Percentiles rank a stretch among this genome's conserved stretches.
Conservation (phyloP, 2,329 filamentous ascomycete genomes). For the Monosporascus ibericus region DNA sequence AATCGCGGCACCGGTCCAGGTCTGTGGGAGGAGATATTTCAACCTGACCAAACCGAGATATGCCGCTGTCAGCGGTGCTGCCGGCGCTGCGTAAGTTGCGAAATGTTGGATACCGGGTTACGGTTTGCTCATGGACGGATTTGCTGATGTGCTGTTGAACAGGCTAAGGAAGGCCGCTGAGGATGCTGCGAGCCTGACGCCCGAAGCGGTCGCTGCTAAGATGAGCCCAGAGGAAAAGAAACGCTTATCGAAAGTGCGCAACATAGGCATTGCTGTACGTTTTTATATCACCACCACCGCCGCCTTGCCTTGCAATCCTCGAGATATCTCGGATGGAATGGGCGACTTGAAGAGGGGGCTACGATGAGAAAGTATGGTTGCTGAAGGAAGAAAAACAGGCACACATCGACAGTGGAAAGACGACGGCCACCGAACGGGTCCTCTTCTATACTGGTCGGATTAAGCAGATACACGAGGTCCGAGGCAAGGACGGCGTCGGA, state of each 20-base stretch:
- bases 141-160: conserved; percentile 1
- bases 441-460: conserved; percentile 98
- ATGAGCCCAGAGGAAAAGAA: conserved; percentile 73
- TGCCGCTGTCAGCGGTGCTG: conserved; percentile 25
- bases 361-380: background rate
- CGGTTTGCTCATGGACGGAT: background rate
- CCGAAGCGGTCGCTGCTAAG: conserved; percentile 65
- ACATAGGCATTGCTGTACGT: conserved; percentile 93
- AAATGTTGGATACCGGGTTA: background rate
- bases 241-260: conserved; percentile 75
- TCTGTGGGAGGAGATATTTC: conserved; percentile 32
- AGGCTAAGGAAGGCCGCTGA: conserved; percentile 46
- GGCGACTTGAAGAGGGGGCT: background rate
- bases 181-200: conserved; percentile 46
- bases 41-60: conserved; percentile 29
- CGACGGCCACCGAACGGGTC: conserved; percentile 90
- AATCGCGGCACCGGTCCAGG: conserved; percentile 25
- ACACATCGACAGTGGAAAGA: conserved; percentile 98
- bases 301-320: background rate
- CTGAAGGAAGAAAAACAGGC: conserved; percentile 48
- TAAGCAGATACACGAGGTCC: conserved; percentile 93
- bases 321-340: conserved; percentile 1
- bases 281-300: background rate
- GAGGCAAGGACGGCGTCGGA: conserved; percentile 88
- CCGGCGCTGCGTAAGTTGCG: conserved; percentile 32